These are phyloP conservation scores for Bruguiera hainesii DNA, from an alignment of 441 rosid genomes.

Conservation along the genomic window DNA sequence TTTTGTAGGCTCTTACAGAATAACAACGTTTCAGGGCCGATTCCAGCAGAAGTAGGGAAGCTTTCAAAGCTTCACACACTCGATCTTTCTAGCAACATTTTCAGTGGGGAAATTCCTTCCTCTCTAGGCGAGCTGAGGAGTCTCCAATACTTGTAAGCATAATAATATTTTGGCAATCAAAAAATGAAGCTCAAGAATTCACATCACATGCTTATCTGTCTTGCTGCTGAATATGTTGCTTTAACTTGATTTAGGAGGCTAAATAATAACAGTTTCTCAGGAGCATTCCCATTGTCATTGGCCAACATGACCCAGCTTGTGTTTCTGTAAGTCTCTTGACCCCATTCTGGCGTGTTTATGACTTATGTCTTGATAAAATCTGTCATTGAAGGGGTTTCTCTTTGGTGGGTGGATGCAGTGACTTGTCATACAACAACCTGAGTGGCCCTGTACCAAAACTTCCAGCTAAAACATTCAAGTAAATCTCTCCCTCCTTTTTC, in stretches of 20 bases:
- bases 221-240: conserved; percentile 10
- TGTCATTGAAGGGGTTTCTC: conserved; percentile 7
- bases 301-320: conserved; percentile 82
- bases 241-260: conserved; percentile 58
- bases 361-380: background rate
- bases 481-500: conserved; percentile 24
- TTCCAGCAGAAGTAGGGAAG: conserved; percentile 72
- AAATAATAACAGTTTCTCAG: conserved; percentile 84
- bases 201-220: background rate
- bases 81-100: conserved; percentile 81
- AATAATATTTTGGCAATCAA: background rate
- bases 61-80: conserved; percentile 77
- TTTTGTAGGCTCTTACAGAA: conserved; percentile 76
- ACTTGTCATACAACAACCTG: conserved; percentile 89
- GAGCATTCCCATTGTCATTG: conserved; percentile 44
- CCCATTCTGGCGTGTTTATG: conserved; percentile 3
- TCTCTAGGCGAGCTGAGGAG: conserved; percentile 53
- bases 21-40: conserved; percentile 79
- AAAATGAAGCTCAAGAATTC: background rate
- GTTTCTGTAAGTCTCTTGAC: conserved; percentile 61
- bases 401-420: conserved; percentile 45
- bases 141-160: conserved; percentile 78
- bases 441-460: conserved; percentile 85
- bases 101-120: conserved; percentile 62
- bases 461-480: conserved; percentile 93